phyloP scores from a whole-genome alignment of 495 filamentous ascomycete genomes.

The Lindgomyces ingoldianus region DNA sequence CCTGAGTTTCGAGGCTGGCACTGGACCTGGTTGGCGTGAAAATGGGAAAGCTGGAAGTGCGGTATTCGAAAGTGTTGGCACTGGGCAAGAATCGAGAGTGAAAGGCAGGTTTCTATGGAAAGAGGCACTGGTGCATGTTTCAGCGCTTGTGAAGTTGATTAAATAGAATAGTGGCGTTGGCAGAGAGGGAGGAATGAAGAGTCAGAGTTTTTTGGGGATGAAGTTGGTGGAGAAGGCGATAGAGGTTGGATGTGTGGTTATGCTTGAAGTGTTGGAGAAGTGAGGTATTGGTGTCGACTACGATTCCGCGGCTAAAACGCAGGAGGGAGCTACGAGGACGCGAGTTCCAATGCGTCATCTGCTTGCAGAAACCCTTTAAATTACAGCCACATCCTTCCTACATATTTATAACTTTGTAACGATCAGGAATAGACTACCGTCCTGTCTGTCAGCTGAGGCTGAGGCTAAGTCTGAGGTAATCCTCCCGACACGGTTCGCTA shows the following conservation, averaged over 20 bases:
- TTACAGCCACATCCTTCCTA: no score
- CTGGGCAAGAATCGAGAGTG: constrained; percentile 43
- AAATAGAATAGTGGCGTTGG: constrained; percentile 49
- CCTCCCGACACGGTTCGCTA: no score
- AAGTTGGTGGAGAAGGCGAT: constrained; percentile 68
- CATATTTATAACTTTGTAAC: no score
- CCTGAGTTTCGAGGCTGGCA: constrained; percentile 61
- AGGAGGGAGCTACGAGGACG: no score
- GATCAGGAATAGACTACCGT: no score
- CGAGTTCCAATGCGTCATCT: no score
- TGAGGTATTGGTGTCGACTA: no score
- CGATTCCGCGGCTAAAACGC: no score
- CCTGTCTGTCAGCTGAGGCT: no score
- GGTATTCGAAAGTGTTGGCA: constrained; percentile 64
- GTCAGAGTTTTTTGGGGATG: constrained; percentile 73
- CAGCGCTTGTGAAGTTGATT: constrained; percentile 59
- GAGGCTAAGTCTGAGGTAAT: no score
- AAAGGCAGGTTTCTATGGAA: constrained; percentile 45
- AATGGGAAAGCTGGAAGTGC: constrained; percentile 43
- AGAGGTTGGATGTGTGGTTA: constrained; percentile 61
- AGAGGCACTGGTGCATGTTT: constrained; percentile 49
- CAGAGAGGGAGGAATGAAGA: constrained; percentile 67
- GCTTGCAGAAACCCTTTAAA: no score
- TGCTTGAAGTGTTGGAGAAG: constrained; percentile 41
- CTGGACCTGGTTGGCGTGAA: constrained; percentile 59